Evolutionary conservation across 2,329 filamentous ascomycete genomes (phyloP).

Genomic region (Fusarium dimerum): DNA sequence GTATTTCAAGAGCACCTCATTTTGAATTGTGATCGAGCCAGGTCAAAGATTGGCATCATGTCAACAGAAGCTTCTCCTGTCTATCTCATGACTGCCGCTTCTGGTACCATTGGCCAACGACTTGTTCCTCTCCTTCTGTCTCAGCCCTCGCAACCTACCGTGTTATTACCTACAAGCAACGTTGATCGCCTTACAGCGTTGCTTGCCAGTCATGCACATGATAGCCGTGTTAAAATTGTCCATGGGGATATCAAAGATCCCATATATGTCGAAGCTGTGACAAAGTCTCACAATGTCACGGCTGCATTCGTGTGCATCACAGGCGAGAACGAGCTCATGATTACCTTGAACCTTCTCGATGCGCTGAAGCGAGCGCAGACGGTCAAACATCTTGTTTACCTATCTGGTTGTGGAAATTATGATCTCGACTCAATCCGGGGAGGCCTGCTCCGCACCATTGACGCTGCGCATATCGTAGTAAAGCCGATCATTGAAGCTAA

Average conservation of each 20-base stretch:
- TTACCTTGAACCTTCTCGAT: constrained; percentile 16
- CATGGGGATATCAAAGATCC: constrained; percentile 13
- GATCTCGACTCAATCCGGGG: constrained; percentile 7
- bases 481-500: constrained; percentile 15
- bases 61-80: neutral
- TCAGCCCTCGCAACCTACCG: constrained; percentile 1
- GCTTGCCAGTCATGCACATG: neutral
- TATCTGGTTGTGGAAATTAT: constrained; percentile 8
- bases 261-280: constrained; percentile 1
- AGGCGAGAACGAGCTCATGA: constrained; percentile 15
- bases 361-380: constrained; percentile 3
- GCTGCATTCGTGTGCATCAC: constrained; percentile 10
- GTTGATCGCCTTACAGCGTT: constrained; percentile 5
- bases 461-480: constrained; percentile 11
- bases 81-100: constrained; percentile 15
- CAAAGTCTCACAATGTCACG: constrained; percentile 5
- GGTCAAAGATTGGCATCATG: too few relatives aligned
- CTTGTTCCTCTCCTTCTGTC: constrained; percentile 15
- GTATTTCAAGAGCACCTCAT: too few relatives aligned
- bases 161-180: constrained; percentile 10
- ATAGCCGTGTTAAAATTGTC: constrained; percentile 6
- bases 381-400: constrained; percentile 13
- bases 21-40: too few relatives aligned
- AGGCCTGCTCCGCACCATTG: constrained; percentile 4
- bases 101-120: constrained; percentile 10